A percentile compares a stretch with the other conserved stretches of the same genome.
Evolutionary conservation across 345 rosid genomes (phyloP).

Genomic region (Populus ilicifolia): DNA sequence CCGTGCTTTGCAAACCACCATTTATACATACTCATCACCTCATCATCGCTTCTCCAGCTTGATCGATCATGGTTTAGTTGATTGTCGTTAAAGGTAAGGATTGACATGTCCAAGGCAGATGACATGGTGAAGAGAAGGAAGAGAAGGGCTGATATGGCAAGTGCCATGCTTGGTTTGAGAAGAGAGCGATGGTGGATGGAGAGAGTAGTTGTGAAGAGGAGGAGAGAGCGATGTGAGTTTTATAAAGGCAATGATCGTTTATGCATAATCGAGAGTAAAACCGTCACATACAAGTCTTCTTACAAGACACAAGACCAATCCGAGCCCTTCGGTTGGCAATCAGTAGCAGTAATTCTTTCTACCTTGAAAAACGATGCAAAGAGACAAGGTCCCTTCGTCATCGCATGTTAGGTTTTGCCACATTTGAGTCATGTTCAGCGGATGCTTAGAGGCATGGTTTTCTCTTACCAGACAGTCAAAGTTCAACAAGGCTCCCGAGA

Average conservation of each 20-base stretch:
- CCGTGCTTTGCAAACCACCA: conserved; percentile 20
- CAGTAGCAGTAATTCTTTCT: neutral
- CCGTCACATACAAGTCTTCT: neutral
- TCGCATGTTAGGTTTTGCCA: too few relatives aligned
- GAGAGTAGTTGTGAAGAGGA: neutral
- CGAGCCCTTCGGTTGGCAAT: neutral
- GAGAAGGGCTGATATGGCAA: conserved; percentile 5
- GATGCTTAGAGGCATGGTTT: neutral
- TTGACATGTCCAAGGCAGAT: conserved; percentile 15
- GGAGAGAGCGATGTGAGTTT: neutral
- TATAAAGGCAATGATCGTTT: neutral
- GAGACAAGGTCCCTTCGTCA: too few relatives aligned
- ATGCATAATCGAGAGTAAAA: too few relatives aligned
- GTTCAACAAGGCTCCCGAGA: too few relatives aligned
- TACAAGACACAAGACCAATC: neutral
- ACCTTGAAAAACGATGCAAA: neutral
- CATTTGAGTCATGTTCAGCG: too few relatives aligned
- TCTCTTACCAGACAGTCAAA: conserved; percentile 3
- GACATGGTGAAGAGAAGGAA: conserved; percentile 9
- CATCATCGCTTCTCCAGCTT: conserved; percentile 14
- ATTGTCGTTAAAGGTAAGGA: neutral
- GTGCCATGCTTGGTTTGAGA: conserved; percentile 2
- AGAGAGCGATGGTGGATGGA: neutral
- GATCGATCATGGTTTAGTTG: neutral
- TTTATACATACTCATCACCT: conserved; percentile 16